Evolutionary conservation across 129 eudicot genomes (phyloP).

Genomic region (Mikania micrantha): DNA sequence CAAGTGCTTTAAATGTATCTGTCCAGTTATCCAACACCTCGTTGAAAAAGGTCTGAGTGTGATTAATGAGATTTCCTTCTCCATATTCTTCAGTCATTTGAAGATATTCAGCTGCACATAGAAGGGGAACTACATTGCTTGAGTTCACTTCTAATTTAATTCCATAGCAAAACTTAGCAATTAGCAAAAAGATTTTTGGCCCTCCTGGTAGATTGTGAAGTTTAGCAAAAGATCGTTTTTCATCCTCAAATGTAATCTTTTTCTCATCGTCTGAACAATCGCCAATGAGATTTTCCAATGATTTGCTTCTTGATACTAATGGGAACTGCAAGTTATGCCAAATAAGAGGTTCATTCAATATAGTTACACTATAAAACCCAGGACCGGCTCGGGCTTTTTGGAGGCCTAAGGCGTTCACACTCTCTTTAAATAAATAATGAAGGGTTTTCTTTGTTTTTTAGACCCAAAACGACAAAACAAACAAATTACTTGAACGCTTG

Average conservation of each 20-base stretch:
- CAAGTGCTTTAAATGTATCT: conserved; percentile 53
- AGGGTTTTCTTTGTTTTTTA: too few relatives aligned
- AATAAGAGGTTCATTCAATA: background rate
- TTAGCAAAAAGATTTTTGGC: conserved; percentile 43
- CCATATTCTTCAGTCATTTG: conserved; percentile 72
- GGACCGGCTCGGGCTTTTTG: too few relatives aligned
- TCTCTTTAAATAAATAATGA: too few relatives aligned
- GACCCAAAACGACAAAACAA: too few relatives aligned
- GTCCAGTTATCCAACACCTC: conserved; percentile 51
- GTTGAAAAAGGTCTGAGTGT: conserved; percentile 37
- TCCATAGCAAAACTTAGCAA: conserved; percentile 68
- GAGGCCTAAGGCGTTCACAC: too few relatives aligned
- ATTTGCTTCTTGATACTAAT: conserved; percentile 52
- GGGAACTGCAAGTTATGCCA: conserved; percentile 51
- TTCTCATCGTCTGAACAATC: conserved; percentile 37
- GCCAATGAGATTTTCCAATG: conserved; percentile 38
- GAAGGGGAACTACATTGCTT: conserved; percentile 43
- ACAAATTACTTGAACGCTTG: too few relatives aligned
- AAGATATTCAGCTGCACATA: conserved; percentile 70
- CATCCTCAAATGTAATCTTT: conserved; percentile 25
- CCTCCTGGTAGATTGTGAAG: conserved; percentile 72
- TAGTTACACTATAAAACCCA: too few relatives aligned
- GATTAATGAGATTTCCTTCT: conserved; percentile 55
- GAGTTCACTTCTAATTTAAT: conserved; percentile 53
- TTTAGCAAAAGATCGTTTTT: conserved; percentile 27